These are phyloP conservation scores for Lipomyces mesembrius DNA, from an alignment of 805 yeast species.

Conservation along the genomic window DNA sequence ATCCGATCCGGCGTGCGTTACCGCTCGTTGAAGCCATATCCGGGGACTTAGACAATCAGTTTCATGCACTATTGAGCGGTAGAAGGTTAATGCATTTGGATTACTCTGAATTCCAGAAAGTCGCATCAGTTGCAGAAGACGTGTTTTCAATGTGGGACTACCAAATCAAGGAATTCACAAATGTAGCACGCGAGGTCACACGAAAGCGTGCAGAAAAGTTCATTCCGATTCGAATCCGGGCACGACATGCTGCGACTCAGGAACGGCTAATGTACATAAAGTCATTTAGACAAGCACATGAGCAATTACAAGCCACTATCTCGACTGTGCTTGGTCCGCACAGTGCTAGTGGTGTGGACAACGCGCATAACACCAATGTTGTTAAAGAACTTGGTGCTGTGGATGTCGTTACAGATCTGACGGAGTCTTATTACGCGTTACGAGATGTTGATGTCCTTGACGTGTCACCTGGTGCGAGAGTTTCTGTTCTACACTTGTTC, in stretches of 20 bases:
- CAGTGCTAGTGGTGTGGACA: slow-evolving; percentile 6
- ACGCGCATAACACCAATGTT: not conserved
- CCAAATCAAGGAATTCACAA: slow-evolving; percentile 64
- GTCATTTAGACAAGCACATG: slow-evolving; percentile 59
- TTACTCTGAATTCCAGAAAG: slow-evolving; percentile 49
- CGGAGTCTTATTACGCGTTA: slow-evolving; percentile 52
- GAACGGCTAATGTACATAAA: slow-evolving; percentile 53
- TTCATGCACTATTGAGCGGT: slow-evolving; percentile 49
- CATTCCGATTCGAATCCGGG: slow-evolving; percentile 63
- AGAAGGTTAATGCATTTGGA: slow-evolving; percentile 53
- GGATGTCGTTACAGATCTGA: slow-evolving; percentile 47
- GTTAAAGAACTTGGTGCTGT: slow-evolving; percentile 27
- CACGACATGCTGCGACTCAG: slow-evolving; percentile 49
- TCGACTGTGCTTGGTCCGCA: slow-evolving; percentile 36
- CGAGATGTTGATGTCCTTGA: slow-evolving; percentile 49
- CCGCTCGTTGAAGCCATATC: slow-evolving; percentile 69
- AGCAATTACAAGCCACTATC: slow-evolving; percentile 52
- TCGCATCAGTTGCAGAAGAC: slow-evolving; percentile 44
- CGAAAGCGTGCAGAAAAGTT: slow-evolving; percentile 75
- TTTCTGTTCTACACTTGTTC: not conserved
- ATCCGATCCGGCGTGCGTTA: slow-evolving; percentile 69
- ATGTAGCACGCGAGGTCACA: slow-evolving; percentile 71
- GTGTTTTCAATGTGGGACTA: slow-evolving; percentile 61
- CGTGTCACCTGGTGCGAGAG: slow-evolving; percentile 40
- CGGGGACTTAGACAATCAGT: slow-evolving; percentile 55